Base-by-base conservation (phyloP, 805 yeast species). In the Barnettozyma pratensis region DNA sequence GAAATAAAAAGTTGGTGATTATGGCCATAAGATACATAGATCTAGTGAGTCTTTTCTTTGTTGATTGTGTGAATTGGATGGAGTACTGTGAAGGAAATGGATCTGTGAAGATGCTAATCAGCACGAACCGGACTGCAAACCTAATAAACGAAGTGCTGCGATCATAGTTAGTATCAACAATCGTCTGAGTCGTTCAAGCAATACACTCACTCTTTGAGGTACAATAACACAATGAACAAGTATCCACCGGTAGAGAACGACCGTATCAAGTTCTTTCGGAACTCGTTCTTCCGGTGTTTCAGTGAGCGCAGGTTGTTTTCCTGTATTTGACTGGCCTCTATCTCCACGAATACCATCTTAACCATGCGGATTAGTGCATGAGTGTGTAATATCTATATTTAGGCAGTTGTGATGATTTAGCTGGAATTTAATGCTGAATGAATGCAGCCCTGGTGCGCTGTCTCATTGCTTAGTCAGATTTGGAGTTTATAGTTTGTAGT, bases 81-180 rank as follows among this genome's bases (percentile, higher is more conserved):
- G 57, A 62, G 5, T 41, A n/a, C 25, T 63, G 61, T n/a, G 61
- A 45, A 0, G 75, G 73, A 46, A 75, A 76, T 1, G 80, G 77
- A 27, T 67, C 64, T 1, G 70, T 50, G 30, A 74, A 46, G 14
- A 73, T 55, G 6, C 70, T 60, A 41, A 75, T 79, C 1, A 70
- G 61, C 5, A 63, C 51, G 9, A 66, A 50, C 54, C 80, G 58
- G 9, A 68, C 27, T 2, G 60, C 37, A 4, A 73, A 59, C 4
- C 65, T 52, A 6, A 57, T 39, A 12, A 61, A 61, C 1, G 65
- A 61, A 3, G 52, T 50, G 31, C 61, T 60, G 30, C 8, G 6
- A 8, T 28, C 2, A 7, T 31, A 19, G 50, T 52, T 48, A 52
- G 53, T 44, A 37, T 10, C 14, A n/a, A 12, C 11, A 11, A 11